These are phyloP conservation scores for Monosporascus sp. DNA, from an alignment of 2,329 filamentous ascomycete species.

Conservation along the genomic window DNA sequence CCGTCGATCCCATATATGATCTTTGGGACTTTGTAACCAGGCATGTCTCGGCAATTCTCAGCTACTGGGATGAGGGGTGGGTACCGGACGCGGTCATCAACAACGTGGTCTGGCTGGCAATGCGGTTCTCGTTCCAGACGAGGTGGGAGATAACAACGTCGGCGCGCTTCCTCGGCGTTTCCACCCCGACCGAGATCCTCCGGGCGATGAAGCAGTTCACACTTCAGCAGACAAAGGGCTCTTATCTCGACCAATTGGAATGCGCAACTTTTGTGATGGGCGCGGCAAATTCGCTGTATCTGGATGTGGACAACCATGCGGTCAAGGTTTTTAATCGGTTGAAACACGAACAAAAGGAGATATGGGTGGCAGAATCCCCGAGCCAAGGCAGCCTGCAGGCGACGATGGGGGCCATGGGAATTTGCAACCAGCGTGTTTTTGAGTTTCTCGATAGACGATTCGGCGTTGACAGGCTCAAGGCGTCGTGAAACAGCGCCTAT, in stretches of 20 bases:
- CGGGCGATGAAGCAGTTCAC: slow-evolving; percentile 12
- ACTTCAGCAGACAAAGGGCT: not conserved
- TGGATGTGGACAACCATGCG: slow-evolving; percentile 7
- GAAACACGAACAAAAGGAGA: slow-evolving; percentile 5
- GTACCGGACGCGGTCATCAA: too few relatives aligned
- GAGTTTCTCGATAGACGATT: slow-evolving; percentile 2
- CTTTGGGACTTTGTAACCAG: slow-evolving; percentile 21
- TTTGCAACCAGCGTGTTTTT: slow-evolving; percentile 6
- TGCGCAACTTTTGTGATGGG: slow-evolving; percentile 26
- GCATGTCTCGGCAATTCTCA: slow-evolving; percentile 14
- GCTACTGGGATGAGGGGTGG: too few relatives aligned
- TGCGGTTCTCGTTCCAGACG: slow-evolving; percentile 20
- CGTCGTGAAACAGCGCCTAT: too few relatives aligned
- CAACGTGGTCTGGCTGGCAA: too few relatives aligned
- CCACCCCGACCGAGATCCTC: slow-evolving; percentile 19
- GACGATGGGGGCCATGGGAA: slow-evolving; percentile 10
- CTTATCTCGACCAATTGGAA: slow-evolving; percentile 15
- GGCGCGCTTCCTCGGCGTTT: slow-evolving; percentile 16
- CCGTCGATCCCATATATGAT: slow-evolving; percentile 10
- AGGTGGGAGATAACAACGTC: slow-evolving; percentile 25
- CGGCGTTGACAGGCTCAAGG: not conserved
- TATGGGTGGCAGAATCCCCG: slow-evolving; percentile 6
- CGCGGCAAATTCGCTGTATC: slow-evolving; percentile 8
- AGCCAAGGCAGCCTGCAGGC: slow-evolving; percentile 11
- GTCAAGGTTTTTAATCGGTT: slow-evolving; percentile 3